A percentile compares a stretch with the other conserved stretches of the same genome.
Evolutionary conservation across 1,139 yeast species (phyloP).

Genomic region (Debaryomycetaceae sp.): DNA sequence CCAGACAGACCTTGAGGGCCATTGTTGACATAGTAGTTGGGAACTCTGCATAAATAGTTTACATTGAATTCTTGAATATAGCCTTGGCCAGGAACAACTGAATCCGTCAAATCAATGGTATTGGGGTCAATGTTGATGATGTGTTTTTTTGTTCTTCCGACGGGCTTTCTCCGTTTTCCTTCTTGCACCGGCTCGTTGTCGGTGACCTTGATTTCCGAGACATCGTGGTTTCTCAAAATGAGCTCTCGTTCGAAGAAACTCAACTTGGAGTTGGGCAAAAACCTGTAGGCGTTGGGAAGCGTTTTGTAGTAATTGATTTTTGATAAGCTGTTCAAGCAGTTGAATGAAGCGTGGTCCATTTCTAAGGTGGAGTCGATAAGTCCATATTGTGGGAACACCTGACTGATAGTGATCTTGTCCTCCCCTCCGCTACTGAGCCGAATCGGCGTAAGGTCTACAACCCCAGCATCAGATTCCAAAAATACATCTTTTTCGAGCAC

Average conservation of each 20-base stretch:
- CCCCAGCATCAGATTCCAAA: conserved; percentile 1
- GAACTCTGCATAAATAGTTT: conserved; percentile 40
- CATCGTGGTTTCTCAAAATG: conserved; percentile 26
- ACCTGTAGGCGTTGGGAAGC: conserved; percentile 16
- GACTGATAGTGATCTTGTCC: conserved; percentile 29
- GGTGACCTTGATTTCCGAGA: conserved; percentile 20
- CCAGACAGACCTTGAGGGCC: conserved; percentile 9
- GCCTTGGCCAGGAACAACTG: conserved; percentile 46
- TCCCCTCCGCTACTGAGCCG: conserved; percentile 1
- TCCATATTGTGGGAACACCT: conserved; percentile 44
- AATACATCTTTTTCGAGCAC: conserved; percentile 8
- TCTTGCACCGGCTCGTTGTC: conserved; percentile 9
- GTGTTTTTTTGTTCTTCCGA: conserved; percentile 31
- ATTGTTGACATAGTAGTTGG: conserved; percentile 38
- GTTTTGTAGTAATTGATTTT: conserved; percentile 36
- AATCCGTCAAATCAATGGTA: conserved; percentile 35
- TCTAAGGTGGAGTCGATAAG: conserved; percentile 26
- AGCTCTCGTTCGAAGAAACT: conserved; percentile 29
- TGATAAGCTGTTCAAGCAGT: conserved; percentile 29
- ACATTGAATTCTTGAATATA: conserved; percentile 43
- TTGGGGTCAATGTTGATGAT: conserved; percentile 39
- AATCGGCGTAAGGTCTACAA: background rate
- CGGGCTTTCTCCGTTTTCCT: conserved; percentile 19
- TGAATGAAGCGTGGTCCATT: conserved; percentile 34
- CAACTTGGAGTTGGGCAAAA: conserved; percentile 28